Conservation (phyloP, 176 grass and related monocot species). For the Saccharum officinarum region DNA sequence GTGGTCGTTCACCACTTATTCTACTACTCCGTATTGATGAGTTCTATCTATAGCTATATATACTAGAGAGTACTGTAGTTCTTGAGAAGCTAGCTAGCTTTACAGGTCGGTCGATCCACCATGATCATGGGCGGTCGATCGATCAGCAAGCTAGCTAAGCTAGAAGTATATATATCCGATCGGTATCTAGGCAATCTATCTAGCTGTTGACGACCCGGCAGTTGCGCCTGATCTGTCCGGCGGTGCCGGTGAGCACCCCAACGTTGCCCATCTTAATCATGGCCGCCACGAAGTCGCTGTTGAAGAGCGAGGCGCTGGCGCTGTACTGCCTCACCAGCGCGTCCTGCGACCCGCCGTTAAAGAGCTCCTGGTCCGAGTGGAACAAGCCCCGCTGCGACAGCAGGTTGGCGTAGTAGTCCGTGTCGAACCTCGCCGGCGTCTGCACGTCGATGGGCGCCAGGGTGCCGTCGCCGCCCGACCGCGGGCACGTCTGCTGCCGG, state of each 20-base stretch:
- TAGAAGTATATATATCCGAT: neutral
- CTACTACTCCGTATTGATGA: neutral
- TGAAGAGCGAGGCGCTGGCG: constrained; percentile 32
- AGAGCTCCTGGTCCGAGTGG: constrained; percentile 78
- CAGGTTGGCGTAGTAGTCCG: constrained; percentile 44
- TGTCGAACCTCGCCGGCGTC: constrained; percentile 49
- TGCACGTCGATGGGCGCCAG: constrained; percentile 45
- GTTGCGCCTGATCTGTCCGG: constrained; percentile 25
- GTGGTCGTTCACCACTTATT: neutral
- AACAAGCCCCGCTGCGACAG: constrained; percentile 38
- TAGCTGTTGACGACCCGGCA: constrained; percentile 31
- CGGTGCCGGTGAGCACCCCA: constrained; percentile 22
- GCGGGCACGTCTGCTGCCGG: constrained; percentile 32
- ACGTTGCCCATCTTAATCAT: constrained; percentile 57
- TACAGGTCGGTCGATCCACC: neutral
- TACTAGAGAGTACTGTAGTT: neutral
- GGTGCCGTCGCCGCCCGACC: constrained; percentile 16
- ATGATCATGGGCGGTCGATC: neutral
- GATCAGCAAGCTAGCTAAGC: neutral
- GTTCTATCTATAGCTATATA: neutral
- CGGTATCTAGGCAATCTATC: neutral
- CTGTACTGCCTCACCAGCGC: constrained; percentile 45
- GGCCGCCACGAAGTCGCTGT: constrained; percentile 34
- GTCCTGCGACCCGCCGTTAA: constrained; percentile 64
- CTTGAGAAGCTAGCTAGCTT: neutral